Evolutionary conservation across 225 moss, liverwort and hornwort species (phyloP).

Genomic region (Rhytidiadelphus loreus): DNA sequence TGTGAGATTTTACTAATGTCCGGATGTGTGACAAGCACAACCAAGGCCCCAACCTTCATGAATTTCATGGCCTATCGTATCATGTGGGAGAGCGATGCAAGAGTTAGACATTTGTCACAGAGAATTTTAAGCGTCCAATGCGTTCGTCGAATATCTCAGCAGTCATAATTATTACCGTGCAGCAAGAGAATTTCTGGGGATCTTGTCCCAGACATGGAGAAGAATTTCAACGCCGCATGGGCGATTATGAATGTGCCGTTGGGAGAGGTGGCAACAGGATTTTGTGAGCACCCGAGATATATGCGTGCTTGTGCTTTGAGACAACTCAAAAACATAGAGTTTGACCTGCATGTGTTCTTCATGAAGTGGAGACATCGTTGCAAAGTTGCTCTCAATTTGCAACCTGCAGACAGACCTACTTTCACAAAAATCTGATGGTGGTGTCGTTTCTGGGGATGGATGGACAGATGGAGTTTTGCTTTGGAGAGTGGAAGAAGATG

Average conservation of each 20-base stretch:
- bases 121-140: background rate
- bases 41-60: background rate
- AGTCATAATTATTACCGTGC: background rate
- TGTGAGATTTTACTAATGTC: background rate
- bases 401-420: background rate
- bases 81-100: background rate
- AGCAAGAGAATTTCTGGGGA: background rate
- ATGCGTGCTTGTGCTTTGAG: background rate
- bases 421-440: background rate
- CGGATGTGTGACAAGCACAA: background rate
- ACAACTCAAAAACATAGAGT: background rate
- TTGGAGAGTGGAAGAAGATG: background rate
- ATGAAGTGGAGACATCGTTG: background rate
- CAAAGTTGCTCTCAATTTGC: background rate
- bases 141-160: background rate
- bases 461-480: background rate
- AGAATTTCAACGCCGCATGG: background rate
- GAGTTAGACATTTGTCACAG: background rate
- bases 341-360: background rate
- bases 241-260: background rate
- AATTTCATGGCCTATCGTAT: background rate
- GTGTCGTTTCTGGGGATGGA: background rate
- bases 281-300: background rate
- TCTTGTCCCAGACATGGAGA: background rate
- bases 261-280: background rate